Percentiles rank a stretch among this genome's conserved stretches.
Conservation (phyloP, 345 rosid species). For the Gossypium mustelinum region DNA sequence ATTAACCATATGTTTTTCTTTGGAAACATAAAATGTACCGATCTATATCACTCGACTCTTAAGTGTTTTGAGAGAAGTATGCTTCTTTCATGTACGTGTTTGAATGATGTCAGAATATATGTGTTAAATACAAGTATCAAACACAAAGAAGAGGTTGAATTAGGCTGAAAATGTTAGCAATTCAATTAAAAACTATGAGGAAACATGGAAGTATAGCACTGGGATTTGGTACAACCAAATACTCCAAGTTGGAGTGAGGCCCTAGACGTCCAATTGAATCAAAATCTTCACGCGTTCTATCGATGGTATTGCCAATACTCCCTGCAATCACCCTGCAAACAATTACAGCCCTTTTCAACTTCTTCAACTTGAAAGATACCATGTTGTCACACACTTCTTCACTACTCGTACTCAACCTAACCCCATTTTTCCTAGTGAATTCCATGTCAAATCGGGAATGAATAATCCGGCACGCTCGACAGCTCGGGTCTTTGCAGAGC, state of each 20-base stretch:
- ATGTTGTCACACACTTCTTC: conserved; percentile 29
- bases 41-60: too few species aligned
- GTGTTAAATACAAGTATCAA: not conserved
- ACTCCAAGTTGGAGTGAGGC: conserved; percentile 9
- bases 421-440: conserved; percentile 23
- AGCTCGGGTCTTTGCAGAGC: conserved; percentile 35
- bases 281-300: conserved; percentile 16
- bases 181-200: conserved; percentile 35
- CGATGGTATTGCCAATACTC: conserved; percentile 13
- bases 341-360: conserved; percentile 32
- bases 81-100: too few species aligned
- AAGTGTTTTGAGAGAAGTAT: too few species aligned
- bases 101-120: too few species aligned
- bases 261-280: conserved; percentile 15
- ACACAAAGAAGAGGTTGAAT: not conserved
- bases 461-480: conserved; percentile 37
- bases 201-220: conserved; percentile 44
- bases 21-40: too few species aligned
- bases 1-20: too few species aligned
- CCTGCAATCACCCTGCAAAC: conserved; percentile 42
- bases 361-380: conserved; percentile 21
- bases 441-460: conserved; percentile 32
- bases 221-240: conserved; percentile 30
- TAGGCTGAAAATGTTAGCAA: not conserved
- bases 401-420: conserved; percentile 30